Base-by-base conservation (phyloP, 2,329 filamentous ascomycete genomes). In the Leptographium wingfieldii region DNA sequence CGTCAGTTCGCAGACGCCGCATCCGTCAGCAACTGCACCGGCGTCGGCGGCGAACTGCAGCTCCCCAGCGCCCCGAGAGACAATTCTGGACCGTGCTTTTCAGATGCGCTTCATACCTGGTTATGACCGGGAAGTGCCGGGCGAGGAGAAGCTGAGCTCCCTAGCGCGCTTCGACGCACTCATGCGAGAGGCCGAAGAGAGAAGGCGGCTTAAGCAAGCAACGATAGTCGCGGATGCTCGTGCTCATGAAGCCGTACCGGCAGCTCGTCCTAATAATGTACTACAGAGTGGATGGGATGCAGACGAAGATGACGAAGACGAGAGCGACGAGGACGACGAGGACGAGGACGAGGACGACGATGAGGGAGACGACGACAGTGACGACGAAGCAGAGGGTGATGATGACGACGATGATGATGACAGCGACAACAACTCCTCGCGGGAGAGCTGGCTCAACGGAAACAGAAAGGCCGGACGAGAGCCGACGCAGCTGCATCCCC, bases 81-180 rank as follows among this genome's bases (percentile, higher is more conserved):
- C 84, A 0, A 86, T 87, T 57, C 69, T 86, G n/a, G 84, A 87
- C 67, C 73, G 84, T 48, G 84, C 84, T 0, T 86, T 87, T 65
- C 81, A 84, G 65, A 71, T 86, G 71, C 76, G 80, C 10, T 82
- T 74, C 60, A 84, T 86, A 40, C 83, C 83, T 19, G 83, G 83
- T 6, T 80, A 80, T 2, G 81, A 83, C 12, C 71, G 72, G 9
- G 74, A 79, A 56, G 65, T 76, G 2, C 76, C 78, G 0, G 82
- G 82, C 4, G 81, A 84, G 62, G 82, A 85, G 64, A 84, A 85
- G 61, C 72, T 86, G 19, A 86, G 79, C 64, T 86, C 83, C 0
- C 74, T 86, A 38, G 84, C 83, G 11, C 76, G 82, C 27, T 87
- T 86, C 59, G 84, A 86, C 58, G 83, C 83, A 3, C 69, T 87